Base-by-base conservation (phyloP, 140 eudicot species). In the Erigeron philadelphicus region DNA sequence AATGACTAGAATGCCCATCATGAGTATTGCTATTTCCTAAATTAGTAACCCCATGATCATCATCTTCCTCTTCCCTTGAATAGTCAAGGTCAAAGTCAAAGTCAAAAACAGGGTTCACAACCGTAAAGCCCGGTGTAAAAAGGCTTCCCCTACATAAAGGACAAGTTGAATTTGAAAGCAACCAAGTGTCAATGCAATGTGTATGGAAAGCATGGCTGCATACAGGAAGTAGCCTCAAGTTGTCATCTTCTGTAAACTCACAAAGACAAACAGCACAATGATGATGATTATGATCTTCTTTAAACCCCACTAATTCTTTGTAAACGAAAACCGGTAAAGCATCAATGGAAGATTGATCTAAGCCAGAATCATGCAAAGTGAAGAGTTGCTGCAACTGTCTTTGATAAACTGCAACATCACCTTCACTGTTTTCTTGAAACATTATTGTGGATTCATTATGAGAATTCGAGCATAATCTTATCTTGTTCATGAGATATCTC, bases 121-220 rank as follows among this genome's bases (percentile, higher is more conserved):
- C 67, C 0, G 90, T 79, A 66, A 87, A 76, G 52, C 84, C 96
- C 4, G 87, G 85, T 21, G 86, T 56, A 76, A 80, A 81, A 47
- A 93, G 89, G 67, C 58, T 70, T 55, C 91, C 97, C 79, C 99
- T 83, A 63, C 99, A 93, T 45, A 93, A 84, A 3, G 99, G 97
- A 79, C 99, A 93, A 44, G 95, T 86, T 41, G 98, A 93, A 70
- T 87, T 93, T 52, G 98, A 81, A 3, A 89, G 72, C 69, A 93
- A 64, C 99, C 99, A 93, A 35, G 95, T 85, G 81, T 89, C 97
- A 43, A 89, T 93, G 66, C 97, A 93, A 44, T 85, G 94, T 44
- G 91, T 77, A 69, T 89, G 97, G 75, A 93, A 93, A 61, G 99
- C 99, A 82, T 93, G 97, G 65, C 96, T 79, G 72, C 99, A 93